Base-by-base conservation (phyloP, 1,139 yeast genomes). In the Taphrina communis region DNA sequence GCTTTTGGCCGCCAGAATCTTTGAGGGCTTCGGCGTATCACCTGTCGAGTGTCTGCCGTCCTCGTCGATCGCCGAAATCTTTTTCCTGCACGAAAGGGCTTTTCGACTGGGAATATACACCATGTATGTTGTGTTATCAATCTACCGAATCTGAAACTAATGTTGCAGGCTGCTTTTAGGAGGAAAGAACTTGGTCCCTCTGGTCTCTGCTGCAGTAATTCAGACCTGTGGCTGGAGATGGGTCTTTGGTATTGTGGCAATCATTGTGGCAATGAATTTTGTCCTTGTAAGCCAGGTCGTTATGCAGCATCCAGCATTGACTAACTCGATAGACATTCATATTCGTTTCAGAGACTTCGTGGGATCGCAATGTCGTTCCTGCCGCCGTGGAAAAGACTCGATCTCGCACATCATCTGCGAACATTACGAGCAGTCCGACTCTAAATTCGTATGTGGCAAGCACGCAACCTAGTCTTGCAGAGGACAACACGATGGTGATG, bases 271-370 rank as follows among this genome's bases (percentile, higher is more conserved):
- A 0, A 74, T 79, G 63, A 81, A 82, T 73, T 78, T 85, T 38
- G 72, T 82, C 1, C 58, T 61, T 44, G 56, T 50, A n/a, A 36
- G 53, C n/a, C 52, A 17, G 14, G 38, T 21, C 11, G 11, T 25
- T 1, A 12, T 19, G 9, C 52, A 21, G n/a, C 0, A 9, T 21
- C 2, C 11, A 17, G 2, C 50, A 21, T 5, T 21, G 4, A 51
- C 35, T 19, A 6, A 21, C 1, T 17, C 41, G 14, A 6, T 75
- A 82, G 56, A 84, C 85, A 6, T 82, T 81, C 71, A 75, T 86
- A 25, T 85, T 85, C 75, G 88, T 85, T 19, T 89, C 89, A 0
- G 89, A 86, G 71, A 86, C 89, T 0, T 86, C 84, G 76, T 86
- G 88, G 88, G 86, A 85, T 71, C 79, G 89, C 70, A 76, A 83